Evolutionary conservation across 2,329 filamentous ascomycete species (phyloP).

Genomic region (Exserohilum rostratum): DNA sequence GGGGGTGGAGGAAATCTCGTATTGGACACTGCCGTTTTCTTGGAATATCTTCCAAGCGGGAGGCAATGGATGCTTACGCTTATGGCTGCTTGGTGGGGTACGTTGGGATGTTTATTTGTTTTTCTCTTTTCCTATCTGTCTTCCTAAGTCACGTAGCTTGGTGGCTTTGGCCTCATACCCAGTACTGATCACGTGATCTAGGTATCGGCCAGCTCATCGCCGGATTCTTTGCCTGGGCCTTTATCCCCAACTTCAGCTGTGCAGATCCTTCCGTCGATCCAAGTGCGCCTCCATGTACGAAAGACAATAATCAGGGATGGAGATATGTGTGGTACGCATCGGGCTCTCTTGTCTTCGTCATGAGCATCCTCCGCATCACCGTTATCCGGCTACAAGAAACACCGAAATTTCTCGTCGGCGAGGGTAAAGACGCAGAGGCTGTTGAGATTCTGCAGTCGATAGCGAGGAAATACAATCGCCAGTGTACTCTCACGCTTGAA

Average conservation of each 20-base stretch:
- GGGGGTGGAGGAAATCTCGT: conserved; percentile 69
- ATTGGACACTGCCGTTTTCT: conserved; percentile 65
- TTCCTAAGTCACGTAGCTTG: too few species aligned
- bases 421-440: conserved; percentile 60
- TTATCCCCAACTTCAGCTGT: conserved; percentile 59
- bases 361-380: conserved; percentile 60
- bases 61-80: conserved; percentile 70
- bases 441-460: conserved; percentile 58
- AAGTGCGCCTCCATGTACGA: conserved; percentile 54
- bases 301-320: conserved; percentile 62
- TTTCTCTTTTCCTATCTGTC: too few species aligned
- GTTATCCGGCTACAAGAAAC: conserved; percentile 62
- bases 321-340: conserved; percentile 62
- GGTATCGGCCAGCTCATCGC: conserved; percentile 58
- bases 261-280: conserved; percentile 37
- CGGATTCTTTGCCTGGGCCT: conserved; percentile 62
- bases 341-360: conserved; percentile 61
- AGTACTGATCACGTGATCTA: too few species aligned
- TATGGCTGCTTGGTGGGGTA: conserved; percentile 64
- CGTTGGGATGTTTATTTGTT: conserved; percentile 4
- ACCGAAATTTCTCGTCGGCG: conserved; percentile 62
- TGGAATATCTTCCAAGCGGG: conserved; percentile 63
- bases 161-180: too few species aligned
- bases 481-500: conserved; percentile 59
- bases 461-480: conserved; percentile 59